These are phyloP conservation scores for Solanum ossicruentum DNA, from an alignment of 257 asterid species.

Conservation along the genomic window DNA sequence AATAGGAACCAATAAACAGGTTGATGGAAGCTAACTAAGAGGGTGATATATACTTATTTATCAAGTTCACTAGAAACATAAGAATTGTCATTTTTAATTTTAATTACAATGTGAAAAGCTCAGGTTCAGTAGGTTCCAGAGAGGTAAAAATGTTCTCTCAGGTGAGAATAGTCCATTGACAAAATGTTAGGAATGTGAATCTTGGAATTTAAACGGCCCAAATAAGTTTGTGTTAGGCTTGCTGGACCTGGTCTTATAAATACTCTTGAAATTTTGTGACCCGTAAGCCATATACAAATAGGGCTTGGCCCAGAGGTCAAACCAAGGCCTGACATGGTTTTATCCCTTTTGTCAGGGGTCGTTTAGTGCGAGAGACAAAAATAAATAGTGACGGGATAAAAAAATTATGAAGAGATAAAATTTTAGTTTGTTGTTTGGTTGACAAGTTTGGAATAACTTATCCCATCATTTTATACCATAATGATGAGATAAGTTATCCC, in stretches of 20 bases:
- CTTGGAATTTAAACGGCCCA: not conserved
- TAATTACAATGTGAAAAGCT: not conserved
- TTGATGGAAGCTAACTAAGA: not conserved
- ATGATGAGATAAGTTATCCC: too few species aligned
- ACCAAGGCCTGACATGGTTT: not conserved
- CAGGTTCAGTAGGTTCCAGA: not conserved
- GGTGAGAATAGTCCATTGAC: not conserved
- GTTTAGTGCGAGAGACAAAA: too few species aligned
- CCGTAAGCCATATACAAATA: not conserved
- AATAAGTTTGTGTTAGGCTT: not conserved
- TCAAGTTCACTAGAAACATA: not conserved
- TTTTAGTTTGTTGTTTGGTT: too few species aligned
- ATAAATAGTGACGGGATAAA: too few species aligned
- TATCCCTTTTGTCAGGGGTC: too few species aligned
- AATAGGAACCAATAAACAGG: not conserved
- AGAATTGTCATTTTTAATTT: not conserved
- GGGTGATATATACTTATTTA: not conserved
- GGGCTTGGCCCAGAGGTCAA: not conserved
- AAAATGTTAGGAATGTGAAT: not conserved
- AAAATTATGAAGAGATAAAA: too few species aligned
- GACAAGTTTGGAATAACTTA: too few species aligned
- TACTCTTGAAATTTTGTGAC: not conserved
- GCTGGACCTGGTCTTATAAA: not conserved
- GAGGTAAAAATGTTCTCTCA: not conserved
- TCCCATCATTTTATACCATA: too few species aligned